These are phyloP conservation scores for Sisymbrium irio DNA, from an alignment of 345 rosid species.

Conservation along the genomic window DNA sequence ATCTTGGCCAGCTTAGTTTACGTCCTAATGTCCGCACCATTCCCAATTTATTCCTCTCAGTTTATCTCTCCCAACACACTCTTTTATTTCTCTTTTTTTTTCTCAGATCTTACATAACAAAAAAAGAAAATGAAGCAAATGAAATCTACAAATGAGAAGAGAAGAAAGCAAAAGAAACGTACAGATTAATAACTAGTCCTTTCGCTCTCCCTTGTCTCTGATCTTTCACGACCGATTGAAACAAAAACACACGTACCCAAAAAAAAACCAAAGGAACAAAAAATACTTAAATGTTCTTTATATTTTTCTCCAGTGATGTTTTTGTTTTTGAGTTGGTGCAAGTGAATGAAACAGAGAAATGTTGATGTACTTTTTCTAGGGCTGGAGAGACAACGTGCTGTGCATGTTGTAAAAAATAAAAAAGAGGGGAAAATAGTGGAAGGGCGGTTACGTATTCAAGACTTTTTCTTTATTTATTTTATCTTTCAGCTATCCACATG, in stretches of 20 bases:
- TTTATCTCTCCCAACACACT: conserved; percentile 6
- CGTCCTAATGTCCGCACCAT: conserved; percentile 68
- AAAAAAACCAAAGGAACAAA: not conserved
- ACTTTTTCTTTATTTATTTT: not conserved
- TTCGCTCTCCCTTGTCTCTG: conserved; percentile 14
- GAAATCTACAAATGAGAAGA: conserved; percentile 22
- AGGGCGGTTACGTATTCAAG: conserved; percentile 20
- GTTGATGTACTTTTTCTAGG: conserved; percentile 27
- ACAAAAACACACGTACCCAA: not conserved
- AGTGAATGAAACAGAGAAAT: conserved; percentile 27
- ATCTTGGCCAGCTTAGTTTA: conserved; percentile 47
- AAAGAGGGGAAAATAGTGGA: not conserved
- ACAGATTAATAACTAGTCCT: not conserved
- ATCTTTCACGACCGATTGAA: conserved; percentile 27
- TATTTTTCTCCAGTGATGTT: not conserved
- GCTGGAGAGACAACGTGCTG: conserved; percentile 32
- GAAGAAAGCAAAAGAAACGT: conserved; percentile 28
- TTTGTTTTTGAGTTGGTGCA: conserved; percentile 9
- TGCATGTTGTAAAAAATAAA: conserved; percentile 14
- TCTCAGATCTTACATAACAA: not conserved
- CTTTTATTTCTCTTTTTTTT: not conserved
- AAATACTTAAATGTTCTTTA: not conserved
- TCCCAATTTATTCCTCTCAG: conserved; percentile 24
- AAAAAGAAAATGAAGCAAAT: not conserved
- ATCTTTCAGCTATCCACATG: not conserved